These are phyloP conservation scores for Nemania abortiva DNA, from an alignment of 2,329 filamentous ascomycete genomes.

Conservation along the genomic window DNA sequence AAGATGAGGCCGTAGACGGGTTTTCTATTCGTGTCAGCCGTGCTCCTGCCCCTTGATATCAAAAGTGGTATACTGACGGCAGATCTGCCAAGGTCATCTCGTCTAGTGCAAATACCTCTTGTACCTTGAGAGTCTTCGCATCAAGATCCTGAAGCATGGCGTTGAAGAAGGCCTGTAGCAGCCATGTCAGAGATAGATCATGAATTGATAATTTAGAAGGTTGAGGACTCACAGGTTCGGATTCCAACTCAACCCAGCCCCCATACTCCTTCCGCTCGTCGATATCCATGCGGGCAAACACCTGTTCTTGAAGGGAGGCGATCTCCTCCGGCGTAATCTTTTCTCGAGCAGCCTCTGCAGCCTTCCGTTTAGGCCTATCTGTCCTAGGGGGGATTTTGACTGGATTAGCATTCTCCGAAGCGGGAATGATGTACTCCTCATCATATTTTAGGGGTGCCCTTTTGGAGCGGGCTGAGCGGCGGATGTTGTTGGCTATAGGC, in stretches of 20 bases:
- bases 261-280: conserved; percentile 72
- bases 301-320: conserved; percentile 56
- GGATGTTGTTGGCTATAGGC: conserved; percentile 16
- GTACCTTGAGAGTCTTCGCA: conserved; percentile 77
- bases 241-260: conserved; percentile 88
- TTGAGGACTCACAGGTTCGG: conserved; percentile 76
- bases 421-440: conserved; percentile 39
- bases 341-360: conserved; percentile 52
- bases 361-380: conserved; percentile 60
- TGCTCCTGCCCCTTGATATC: conserved; percentile 36
- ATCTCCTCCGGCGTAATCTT: conserved; percentile 53
- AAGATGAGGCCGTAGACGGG: conserved; percentile 90
- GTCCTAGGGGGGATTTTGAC: conserved; percentile 21
- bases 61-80: conserved; percentile 62
- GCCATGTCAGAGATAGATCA: not conserved
- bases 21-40: conserved; percentile 60
- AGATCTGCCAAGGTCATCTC: conserved; percentile 71
- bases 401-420: conserved; percentile 33
- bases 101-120: conserved; percentile 82
- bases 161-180: conserved; percentile 80
- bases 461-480: conserved; percentile 43
- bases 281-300: conserved; percentile 61
- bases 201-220: conserved; percentile 21
- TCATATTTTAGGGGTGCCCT: conserved; percentile 43
- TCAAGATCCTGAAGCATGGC: conserved; percentile 84